A percentile compares a stretch with the other conserved stretches of the same genome.
Evolutionary conservation across 2,329 filamentous ascomycete species (phyloP).

Genomic region (Claviceps sp.): DNA sequence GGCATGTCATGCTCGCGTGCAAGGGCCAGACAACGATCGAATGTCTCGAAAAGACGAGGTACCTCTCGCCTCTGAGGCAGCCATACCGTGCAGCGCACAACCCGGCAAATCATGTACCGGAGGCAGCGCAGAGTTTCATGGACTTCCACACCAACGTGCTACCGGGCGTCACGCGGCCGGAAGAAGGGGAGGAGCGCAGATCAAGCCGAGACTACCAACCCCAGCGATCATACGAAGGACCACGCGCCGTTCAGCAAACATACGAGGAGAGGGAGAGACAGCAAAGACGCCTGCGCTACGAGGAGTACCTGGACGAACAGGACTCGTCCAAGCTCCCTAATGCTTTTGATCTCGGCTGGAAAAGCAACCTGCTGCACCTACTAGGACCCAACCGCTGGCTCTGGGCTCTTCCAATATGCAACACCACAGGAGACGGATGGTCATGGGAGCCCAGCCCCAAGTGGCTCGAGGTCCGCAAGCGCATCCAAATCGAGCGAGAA

Average conservation of each 20-base stretch:
- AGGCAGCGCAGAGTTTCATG: conserved; percentile 57
- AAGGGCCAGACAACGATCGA: conserved; percentile 89
- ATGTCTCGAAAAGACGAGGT: conserved; percentile 88
- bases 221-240: conserved; percentile 15
- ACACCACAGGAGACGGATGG: conserved; percentile 87
- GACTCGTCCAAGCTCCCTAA: conserved; percentile 81
- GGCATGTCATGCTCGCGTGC: conserved; percentile 75
- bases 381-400: conserved; percentile 61
- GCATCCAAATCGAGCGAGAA: conserved; percentile 42
- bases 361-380: conserved; percentile 64
- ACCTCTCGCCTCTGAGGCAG: conserved; percentile 65
- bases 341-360: conserved; percentile 83
- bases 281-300: conserved; percentile 41
- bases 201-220: conserved; percentile 7
- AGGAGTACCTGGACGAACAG: conserved; percentile 76
- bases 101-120: conserved; percentile 33
- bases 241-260: conserved; percentile 30
- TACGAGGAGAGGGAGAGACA: conserved; percentile 43
- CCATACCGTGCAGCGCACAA: conserved; percentile 51
- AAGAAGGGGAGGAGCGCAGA: conserved; percentile 60
- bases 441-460: conserved; percentile 73
- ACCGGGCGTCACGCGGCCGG: conserved; percentile 65
- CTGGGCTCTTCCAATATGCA: conserved; percentile 73
- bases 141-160: conserved; percentile 74
- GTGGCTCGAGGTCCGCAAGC: conserved; percentile 62